Evolutionary conservation across 2,329 filamentous ascomycete genomes (phyloP).

Genomic region (Xylaria multiplex): DNA sequence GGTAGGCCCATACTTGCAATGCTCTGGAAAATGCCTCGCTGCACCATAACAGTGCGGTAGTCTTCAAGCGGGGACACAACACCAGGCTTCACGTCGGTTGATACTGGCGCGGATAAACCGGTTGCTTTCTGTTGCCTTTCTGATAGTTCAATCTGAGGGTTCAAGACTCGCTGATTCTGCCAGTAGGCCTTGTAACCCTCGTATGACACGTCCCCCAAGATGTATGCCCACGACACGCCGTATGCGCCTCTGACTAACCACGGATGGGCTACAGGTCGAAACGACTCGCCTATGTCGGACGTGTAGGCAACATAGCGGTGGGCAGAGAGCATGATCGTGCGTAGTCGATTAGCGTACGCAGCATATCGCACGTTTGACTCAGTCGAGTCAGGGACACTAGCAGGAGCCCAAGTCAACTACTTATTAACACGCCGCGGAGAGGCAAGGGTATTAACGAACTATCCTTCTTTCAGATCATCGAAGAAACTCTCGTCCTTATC

Average conservation of each 20-base stretch:
- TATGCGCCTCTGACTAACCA: slow-evolving; percentile 84
- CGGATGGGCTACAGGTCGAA: slow-evolving; percentile 90
- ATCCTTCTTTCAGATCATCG: slow-evolving; percentile 80
- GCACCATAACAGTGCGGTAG: slow-evolving; percentile 88
- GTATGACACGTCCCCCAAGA: slow-evolving; percentile 87
- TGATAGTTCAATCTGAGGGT: slow-evolving; percentile 71
- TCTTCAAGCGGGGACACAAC: slow-evolving; percentile 80
- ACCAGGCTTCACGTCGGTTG: slow-evolving; percentile 51
- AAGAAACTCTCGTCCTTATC: slow-evolving; percentile 77
- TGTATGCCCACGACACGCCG: slow-evolving; percentile 90
- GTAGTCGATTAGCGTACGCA: slow-evolving; percentile 85
- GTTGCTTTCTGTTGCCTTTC: slow-evolving; percentile 60
- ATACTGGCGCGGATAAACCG: slow-evolving; percentile 54
- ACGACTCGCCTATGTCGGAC: slow-evolving; percentile 94
- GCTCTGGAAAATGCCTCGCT: slow-evolving; percentile 89
- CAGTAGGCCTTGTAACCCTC: slow-evolving; percentile 97
- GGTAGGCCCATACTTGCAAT: slow-evolving; percentile 93
- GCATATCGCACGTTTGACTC: slow-evolving; percentile 90
- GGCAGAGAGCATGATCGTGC: slow-evolving; percentile 87
- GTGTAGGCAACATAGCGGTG: slow-evolving; percentile 98
- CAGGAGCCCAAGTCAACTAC: slow-evolving; percentile 17
- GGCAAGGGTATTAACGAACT: slow-evolving; percentile 63
- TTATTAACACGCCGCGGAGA: background rate
- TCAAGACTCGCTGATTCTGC: slow-evolving; percentile 79
- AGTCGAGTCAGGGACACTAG: slow-evolving; percentile 78